Percentiles rank a stretch among this genome's conserved stretches.
phyloP scores from a whole-genome alignment of 129 eudicot species.

The Erigeron canadensis region DNA sequence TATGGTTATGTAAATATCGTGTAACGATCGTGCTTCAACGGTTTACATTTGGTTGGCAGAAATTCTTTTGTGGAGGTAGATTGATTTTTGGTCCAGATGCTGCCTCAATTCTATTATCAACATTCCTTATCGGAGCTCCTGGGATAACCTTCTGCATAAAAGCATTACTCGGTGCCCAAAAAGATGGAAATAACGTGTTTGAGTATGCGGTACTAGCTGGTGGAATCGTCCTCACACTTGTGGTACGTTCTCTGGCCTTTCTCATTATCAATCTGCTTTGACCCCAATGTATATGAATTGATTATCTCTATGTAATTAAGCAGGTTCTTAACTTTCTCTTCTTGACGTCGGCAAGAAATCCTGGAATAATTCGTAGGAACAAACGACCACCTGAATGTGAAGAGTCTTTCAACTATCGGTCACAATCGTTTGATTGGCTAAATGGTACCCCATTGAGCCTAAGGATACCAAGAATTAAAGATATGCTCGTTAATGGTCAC shows the following conservation, averaged over 20 bases:
- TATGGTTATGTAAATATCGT: background rate
- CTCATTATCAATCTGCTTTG: background rate
- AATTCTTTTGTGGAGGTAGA: constrained; percentile 85
- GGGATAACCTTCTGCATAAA: constrained; percentile 63
- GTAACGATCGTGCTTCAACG: background rate
- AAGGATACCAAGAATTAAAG: constrained; percentile 66
- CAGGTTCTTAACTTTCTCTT: constrained; percentile 72
- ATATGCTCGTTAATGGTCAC: constrained; percentile 63
- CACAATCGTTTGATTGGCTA: constrained; percentile 53
- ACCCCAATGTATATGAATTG: background rate
- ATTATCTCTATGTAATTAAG: background rate
- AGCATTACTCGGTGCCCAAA: constrained; percentile 32
- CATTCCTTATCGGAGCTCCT: constrained; percentile 66
- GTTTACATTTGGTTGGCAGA: constrained; percentile 40
- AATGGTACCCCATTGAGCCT: constrained; percentile 32
- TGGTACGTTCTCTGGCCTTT: constrained; percentile 45
- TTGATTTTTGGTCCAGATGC: constrained; percentile 88
- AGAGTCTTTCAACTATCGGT: constrained; percentile 18
- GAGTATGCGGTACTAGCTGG: constrained; percentile 34
- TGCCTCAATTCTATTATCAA: constrained; percentile 47
- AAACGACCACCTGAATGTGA: constrained; percentile 47
- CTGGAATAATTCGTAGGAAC: constrained; percentile 74
- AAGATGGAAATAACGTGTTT: constrained; percentile 24
- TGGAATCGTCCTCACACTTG: constrained; percentile 58
- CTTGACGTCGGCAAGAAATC: constrained; percentile 70